Evolutionary conservation across 129 eudicot species (phyloP).

Genomic region (Calendula officinalis): DNA sequence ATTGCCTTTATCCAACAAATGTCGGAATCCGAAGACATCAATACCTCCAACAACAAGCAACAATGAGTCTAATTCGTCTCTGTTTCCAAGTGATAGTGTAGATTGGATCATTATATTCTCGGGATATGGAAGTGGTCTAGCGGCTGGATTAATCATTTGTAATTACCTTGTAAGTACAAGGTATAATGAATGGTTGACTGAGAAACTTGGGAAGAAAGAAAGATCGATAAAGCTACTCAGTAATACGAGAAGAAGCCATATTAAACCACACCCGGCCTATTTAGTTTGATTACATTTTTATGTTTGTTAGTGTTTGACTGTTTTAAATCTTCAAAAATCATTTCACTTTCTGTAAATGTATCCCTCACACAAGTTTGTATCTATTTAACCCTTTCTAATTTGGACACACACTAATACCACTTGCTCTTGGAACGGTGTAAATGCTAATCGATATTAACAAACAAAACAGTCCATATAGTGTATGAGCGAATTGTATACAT

Average conservation of each 20-base stretch:
- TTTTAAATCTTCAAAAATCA: too few relatives aligned
- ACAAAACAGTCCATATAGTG: too few relatives aligned
- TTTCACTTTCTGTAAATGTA: too few relatives aligned
- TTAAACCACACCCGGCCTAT: too few relatives aligned
- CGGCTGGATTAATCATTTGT: constrained; percentile 7
- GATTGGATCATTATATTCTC: constrained; percentile 13
- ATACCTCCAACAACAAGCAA: background rate
- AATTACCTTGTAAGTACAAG: background rate
- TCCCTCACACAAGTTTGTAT: too few relatives aligned
- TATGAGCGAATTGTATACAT: too few relatives aligned
- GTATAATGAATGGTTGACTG: constrained; percentile 31
- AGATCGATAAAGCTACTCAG: background rate
- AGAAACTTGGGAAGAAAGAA: background rate
- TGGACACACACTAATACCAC: too few relatives aligned
- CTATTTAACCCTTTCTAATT: too few relatives aligned
- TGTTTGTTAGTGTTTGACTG: too few relatives aligned
- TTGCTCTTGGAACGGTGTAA: too few relatives aligned
- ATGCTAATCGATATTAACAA: too few relatives aligned
- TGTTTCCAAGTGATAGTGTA: constrained; percentile 10
- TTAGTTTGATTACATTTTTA: too few relatives aligned
- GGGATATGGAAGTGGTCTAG: constrained; percentile 26
- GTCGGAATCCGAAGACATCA: background rate
- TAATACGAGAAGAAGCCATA: constrained; percentile 13
- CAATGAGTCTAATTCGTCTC: constrained; percentile 6
- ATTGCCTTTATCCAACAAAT: background rate